A percentile compares a stretch with the other conserved stretches of the same genome.
Conservation (phyloP, 805 yeast species). For the Naumovozyma baii region DNA sequence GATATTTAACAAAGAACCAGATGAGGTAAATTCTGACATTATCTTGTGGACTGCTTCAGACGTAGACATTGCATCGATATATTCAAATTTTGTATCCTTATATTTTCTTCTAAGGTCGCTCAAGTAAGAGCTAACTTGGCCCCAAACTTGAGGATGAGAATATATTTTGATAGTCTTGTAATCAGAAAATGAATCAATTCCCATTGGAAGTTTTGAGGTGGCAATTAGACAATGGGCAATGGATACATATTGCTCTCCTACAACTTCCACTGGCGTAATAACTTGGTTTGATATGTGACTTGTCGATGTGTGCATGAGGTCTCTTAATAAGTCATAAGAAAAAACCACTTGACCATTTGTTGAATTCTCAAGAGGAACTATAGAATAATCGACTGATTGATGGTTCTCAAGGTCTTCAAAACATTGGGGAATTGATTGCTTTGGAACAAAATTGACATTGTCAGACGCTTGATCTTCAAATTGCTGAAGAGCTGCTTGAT, state of each 20-base stretch:
- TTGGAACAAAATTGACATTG: slow-evolving; percentile 17
- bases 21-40: slow-evolving; percentile 14
- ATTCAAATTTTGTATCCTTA: slow-evolving; percentile 31
- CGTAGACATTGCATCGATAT: slow-evolving; percentile 67
- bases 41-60: slow-evolving; percentile 75
- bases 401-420: slow-evolving; percentile 42
- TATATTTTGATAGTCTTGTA: slow-evolving; percentile 48
- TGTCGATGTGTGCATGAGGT: slow-evolving; percentile 34
- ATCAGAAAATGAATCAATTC: slow-evolving; percentile 1
- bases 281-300: slow-evolving; percentile 8
- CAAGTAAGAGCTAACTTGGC: slow-evolving; percentile 65
- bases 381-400: slow-evolving; percentile 49
- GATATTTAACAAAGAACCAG: slow-evolving; percentile 35
- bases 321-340: slow-evolving; percentile 74
- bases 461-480: slow-evolving; percentile 31
- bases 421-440: slow-evolving; percentile 46
- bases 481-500: slow-evolving; percentile 62
- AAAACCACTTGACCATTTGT: slow-evolving; percentile 89
- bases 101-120: slow-evolving; percentile 26
- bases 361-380: slow-evolving; percentile 88
- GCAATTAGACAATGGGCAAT: slow-evolving; percentile 66
- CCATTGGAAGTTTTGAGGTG: slow-evolving; percentile 31
- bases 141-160: slow-evolving; percentile 98
- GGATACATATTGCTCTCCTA: slow-evolving; percentile 73
- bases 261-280: slow-evolving; percentile 40